These are phyloP conservation scores for Candida argentea DNA, from an alignment of 805 yeast species.

Conservation along the genomic window DNA sequence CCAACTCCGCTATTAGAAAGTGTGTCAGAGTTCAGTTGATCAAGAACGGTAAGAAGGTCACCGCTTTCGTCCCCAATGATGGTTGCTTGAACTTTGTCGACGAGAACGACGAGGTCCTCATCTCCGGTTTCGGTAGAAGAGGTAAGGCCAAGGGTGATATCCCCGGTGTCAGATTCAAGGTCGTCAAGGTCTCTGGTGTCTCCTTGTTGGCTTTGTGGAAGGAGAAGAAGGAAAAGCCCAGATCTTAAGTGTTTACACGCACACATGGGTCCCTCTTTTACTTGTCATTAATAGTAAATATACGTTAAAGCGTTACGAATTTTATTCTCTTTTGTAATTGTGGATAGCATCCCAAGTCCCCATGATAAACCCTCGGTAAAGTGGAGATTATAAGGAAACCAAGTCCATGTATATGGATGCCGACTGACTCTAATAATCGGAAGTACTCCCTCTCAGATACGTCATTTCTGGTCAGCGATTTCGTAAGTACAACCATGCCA, in stretches of 20 bases:
- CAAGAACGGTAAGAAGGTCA: constrained; percentile 99
- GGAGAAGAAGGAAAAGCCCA: constrained; percentile 99
- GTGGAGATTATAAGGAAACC: no score
- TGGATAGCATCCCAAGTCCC: constrained; percentile 6
- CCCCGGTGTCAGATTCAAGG: constrained; percentile 99
- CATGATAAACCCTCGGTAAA: no score
- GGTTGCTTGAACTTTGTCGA: constrained; percentile 99
- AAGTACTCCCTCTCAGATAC: no score
- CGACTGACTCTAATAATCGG: no score
- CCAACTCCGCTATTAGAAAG: constrained; percentile 99
- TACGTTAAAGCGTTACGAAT: constrained; percentile 2
- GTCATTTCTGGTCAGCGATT: no score
- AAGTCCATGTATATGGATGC: no score
- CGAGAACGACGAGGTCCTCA: constrained; percentile 98
- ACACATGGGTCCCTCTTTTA: constrained; percentile 1
- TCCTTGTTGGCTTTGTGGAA: constrained; percentile 99
- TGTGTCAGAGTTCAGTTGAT: constrained; percentile 99
- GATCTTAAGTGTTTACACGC: constrained; percentile 56
- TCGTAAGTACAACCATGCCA: no score
- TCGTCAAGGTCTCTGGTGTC: constrained; percentile 99
- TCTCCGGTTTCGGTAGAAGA: constrained; percentile 99
- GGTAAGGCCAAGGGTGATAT: constrained; percentile 99
- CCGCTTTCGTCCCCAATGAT: constrained; percentile 99
- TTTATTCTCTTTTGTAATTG: background rate
- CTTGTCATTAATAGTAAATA: constrained; percentile 2